Evolutionary conservation across 2,329 filamentous ascomycete species (phyloP), one percentile per base, ranked within the genome.

Genomic region (Pseudocercospora musae): DNA sequence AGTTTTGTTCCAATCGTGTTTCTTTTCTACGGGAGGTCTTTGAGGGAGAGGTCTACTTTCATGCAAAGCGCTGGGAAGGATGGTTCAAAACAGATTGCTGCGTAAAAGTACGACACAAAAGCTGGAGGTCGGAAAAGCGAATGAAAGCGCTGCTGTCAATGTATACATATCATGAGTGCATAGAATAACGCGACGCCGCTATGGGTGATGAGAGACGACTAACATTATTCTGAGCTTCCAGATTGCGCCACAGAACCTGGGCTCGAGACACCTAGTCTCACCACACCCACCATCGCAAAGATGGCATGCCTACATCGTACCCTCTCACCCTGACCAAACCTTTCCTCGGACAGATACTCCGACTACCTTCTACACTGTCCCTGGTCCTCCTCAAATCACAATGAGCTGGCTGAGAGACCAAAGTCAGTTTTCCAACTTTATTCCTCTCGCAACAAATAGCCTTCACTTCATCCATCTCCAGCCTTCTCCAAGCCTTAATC

Each of bases 1-100:
- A 79, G 77, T 50, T 76, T 75, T 44, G 78, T 78, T 33, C 82
- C 81, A 0, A 70, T 83, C 15, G 70, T 81, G 3, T 71, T 83
- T 60, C 63, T 79, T 13, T 70, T 68, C 58, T 73, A 70, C 60
- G 78, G 77, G 1, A 62, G 58, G 25, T 59, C 63, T 49, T 68
- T 77, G 23, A 65, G 76, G 20, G 68, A 63, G 46, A 66, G 70
- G 44, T 75, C 73, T 63, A 72, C 72, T 8, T 75, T 75, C 60
- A 77, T 76, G 71, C 63, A 58, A 57, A 59, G 68, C 50, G 31
- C 56, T 42, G 58, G 59, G 25, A 54, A 50, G 33, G 53, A 7
- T 18, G 53, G 25, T 13, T 8, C 20, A 40, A n/a, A 52, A 29
- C 6, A 20, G 20, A 2, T 13, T 52, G 21, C 10, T 25, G 4